phyloP scores from a whole-genome alignment of 2,329 filamentous ascomycete genomes.

The Leptographium wingfieldii region DNA sequence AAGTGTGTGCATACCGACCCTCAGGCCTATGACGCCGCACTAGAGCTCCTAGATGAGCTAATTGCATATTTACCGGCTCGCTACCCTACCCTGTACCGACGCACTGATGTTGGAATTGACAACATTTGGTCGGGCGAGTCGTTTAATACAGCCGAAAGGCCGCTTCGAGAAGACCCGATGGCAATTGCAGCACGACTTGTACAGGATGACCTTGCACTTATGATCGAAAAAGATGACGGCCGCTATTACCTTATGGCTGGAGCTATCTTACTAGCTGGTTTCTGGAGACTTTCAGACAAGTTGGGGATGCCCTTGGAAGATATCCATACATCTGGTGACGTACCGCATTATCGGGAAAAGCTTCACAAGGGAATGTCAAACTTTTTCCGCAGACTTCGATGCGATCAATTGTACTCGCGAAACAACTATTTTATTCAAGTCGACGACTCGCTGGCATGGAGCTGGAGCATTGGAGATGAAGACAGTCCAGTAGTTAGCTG shows the following conservation, averaged over 20 bases:
- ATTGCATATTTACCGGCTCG: slow-evolving; percentile 57
- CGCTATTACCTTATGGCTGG: slow-evolving; percentile 73
- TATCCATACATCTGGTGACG: slow-evolving; percentile 67
- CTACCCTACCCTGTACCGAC: slow-evolving; percentile 58
- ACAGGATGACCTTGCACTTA: slow-evolving; percentile 74
- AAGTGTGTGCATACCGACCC: slow-evolving; percentile 60
- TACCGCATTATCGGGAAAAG: slow-evolving; percentile 59
- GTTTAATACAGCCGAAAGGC: slow-evolving; percentile 54
- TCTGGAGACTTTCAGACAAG: slow-evolving; percentile 76
- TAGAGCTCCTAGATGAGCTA: slow-evolving; percentile 67
- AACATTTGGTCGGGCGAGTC: slow-evolving; percentile 60
- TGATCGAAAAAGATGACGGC: slow-evolving; percentile 65
- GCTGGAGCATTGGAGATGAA: slow-evolving; percentile 60
- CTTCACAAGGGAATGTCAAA: slow-evolving; percentile 68
- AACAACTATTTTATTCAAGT: slow-evolving; percentile 89
- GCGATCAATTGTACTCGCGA: slow-evolving; percentile 48
- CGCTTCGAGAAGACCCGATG: slow-evolving; percentile 67
- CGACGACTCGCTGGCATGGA: slow-evolving; percentile 67
- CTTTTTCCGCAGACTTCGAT: slow-evolving; percentile 62
- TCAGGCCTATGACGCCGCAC: slow-evolving; percentile 56
- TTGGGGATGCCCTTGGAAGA: slow-evolving; percentile 65
- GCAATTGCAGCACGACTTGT: slow-evolving; percentile 56
- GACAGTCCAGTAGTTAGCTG: slow-evolving; percentile 53
- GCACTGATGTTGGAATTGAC: slow-evolving; percentile 51
- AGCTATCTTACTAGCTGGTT: slow-evolving; percentile 63